Base-by-base conservation (phyloP, 208 protist species). In the Wallacemonas sp. region DNA sequence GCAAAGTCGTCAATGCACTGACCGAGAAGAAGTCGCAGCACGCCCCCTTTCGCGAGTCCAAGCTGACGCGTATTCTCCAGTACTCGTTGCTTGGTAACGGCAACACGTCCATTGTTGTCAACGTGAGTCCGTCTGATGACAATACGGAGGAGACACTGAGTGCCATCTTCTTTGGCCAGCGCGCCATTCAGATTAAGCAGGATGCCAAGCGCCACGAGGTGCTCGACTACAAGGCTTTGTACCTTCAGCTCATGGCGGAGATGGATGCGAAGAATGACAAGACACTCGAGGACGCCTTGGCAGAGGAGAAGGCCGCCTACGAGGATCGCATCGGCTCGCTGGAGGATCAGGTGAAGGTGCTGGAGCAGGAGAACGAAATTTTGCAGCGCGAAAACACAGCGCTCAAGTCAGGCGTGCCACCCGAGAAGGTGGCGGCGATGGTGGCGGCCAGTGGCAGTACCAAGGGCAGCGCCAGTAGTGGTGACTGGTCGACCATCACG, bases 41-140 rank as follows among this genome's bases (percentile, higher is more conserved):
- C 71, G 85, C 83, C 1, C 91, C 91, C 2, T 96, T 93, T 68
- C 81, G 96, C 39, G 92, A 98, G 66, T 95, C 88, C 27, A 97
- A 98, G 69, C 81, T 98, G n/a, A 98, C 96, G 1, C 86, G 92
- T 59, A 95, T 98, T 41, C 76, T 98, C 36, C 87, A 97, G 62
- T 93, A 91, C 77, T 93, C 93, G 10, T 68, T 98, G 15, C 74
- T 95, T 27, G 93, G 92, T 63, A 96, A 97, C 66, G 85, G 87
- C 59, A 94, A 95, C 71, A 97, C 94, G 4, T 87, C 81, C 26
- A 88, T 97, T 54, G 79, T 97, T 15, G 83, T 92, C 29, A 97
- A 93, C 72, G 79, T 97, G 45, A 93, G 88, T 36, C 94, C 92
- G 5, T 79, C 89, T 0, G 76, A 91, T 34, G 73, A 88, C 32